Conservation (phyloP, 768 basidiomycete genomes). For the Calocybe gangraenosa region DNA sequence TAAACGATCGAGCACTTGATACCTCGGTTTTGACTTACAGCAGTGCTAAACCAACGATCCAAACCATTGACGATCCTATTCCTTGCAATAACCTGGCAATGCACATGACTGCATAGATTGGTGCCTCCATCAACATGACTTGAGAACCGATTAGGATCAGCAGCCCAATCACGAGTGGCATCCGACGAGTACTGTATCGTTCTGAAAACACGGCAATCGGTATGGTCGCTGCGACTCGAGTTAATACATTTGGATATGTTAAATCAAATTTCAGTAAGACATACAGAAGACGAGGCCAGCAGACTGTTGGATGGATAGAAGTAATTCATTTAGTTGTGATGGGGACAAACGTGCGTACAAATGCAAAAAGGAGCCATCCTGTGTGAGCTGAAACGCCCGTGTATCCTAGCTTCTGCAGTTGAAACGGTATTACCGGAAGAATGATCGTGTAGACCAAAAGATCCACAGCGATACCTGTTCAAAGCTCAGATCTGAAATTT, state of each 20-base stretch:
- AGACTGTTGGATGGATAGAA: background rate
- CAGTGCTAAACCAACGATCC: slow-evolving; percentile 59
- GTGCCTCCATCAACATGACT: slow-evolving; percentile 61
- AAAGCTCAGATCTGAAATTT: background rate
- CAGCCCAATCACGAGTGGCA: slow-evolving; percentile 48
- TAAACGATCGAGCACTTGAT: background rate
- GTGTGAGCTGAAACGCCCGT: slow-evolving; percentile 42
- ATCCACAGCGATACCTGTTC: slow-evolving; percentile 42
- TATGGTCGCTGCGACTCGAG: slow-evolving; percentile 40
- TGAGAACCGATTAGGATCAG: slow-evolving; percentile 49
- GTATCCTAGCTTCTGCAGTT: slow-evolving; percentile 46
- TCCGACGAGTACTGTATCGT: slow-evolving; percentile 38
- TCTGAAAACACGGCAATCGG: slow-evolving; percentile 57
- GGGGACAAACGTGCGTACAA: slow-evolving; percentile 30
- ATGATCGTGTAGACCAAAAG: slow-evolving; percentile 58
- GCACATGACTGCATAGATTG: slow-evolving; percentile 51
- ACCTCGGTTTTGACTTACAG: slow-evolving; percentile 30
- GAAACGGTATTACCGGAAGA: slow-evolving; percentile 63
- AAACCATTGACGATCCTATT: slow-evolving; percentile 55
- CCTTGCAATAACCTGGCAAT: slow-evolving; percentile 59
- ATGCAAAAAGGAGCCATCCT: slow-evolving; percentile 61
- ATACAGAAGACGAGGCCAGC: slow-evolving; percentile 51
- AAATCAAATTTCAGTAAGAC: slow-evolving; percentile 15
- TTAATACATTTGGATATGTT: background rate
- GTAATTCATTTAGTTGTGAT: too few relatives aligned